Conservation (phyloP, 495 filamentous ascomycete genomes). For the Neurospora sp. region DNA sequence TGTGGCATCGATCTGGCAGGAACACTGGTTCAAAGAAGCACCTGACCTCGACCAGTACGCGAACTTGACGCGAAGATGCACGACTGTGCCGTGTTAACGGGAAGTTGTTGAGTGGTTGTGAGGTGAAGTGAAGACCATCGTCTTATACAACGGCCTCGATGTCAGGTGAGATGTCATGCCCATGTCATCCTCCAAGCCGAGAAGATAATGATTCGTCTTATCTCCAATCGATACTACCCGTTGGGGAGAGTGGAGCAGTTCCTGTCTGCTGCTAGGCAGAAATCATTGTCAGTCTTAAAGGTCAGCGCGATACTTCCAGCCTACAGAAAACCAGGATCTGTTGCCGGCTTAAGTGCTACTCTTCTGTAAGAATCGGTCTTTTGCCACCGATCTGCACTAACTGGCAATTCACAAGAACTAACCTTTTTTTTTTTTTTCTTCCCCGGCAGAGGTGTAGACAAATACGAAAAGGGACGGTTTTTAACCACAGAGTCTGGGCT, state of each 20-base stretch:
- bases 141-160: neutral
- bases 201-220: neutral
- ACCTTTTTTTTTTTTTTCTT: too few relatives aligned
- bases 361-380: too few relatives aligned
- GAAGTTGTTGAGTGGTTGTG: neutral
- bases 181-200: neutral
- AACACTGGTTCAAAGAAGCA: neutral
- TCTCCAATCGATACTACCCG: neutral
- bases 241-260: too few relatives aligned
- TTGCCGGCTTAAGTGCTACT: too few relatives aligned
- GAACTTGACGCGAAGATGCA: neutral
- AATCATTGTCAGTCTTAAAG: too few relatives aligned
- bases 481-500: neutral
- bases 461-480: neutral
- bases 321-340: too few relatives aligned
- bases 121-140: neutral
- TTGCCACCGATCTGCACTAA: too few relatives aligned
- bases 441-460: neutral
- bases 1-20: neutral
- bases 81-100: neutral
- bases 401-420: too few relatives aligned
- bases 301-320: too few relatives aligned
- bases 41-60: neutral
- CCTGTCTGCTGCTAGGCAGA: too few relatives aligned
- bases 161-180: neutral